These are phyloP conservation scores for carrot (Daucus carota) DNA, from an alignment of 129 eudicot species.

Conservation along the genomic window DH1_v3.0 NC_030382.2:40194501-40195000, in stretches of 20 bases:
- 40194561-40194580: not conserved
- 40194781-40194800: not conserved
- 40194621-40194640: slow-evolving; percentile 42
- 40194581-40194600: not conserved
- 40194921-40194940: not conserved
- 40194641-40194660: slow-evolving; percentile 48
- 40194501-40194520: not conserved
- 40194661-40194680: slow-evolving; percentile 68
- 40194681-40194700: slow-evolving; percentile 57
- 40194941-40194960: not conserved
- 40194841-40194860: not conserved
- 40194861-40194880: not conserved
- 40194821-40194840: not conserved
- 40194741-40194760: slow-evolving; percentile 19
- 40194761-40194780: not conserved
- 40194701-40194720: slow-evolving; percentile 66
- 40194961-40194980: not conserved
- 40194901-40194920: not conserved
- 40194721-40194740: slow-evolving; percentile 22
- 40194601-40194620: not conserved
- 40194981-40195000: not conserved
- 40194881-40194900: not conserved
- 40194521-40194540: not conserved
- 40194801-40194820: not conserved
- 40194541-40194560: not conserved